Evolutionary conservation across 768 basidiomycete species (phyloP).

Genomic region (Pilatotrama ljubarskyi): DNA sequence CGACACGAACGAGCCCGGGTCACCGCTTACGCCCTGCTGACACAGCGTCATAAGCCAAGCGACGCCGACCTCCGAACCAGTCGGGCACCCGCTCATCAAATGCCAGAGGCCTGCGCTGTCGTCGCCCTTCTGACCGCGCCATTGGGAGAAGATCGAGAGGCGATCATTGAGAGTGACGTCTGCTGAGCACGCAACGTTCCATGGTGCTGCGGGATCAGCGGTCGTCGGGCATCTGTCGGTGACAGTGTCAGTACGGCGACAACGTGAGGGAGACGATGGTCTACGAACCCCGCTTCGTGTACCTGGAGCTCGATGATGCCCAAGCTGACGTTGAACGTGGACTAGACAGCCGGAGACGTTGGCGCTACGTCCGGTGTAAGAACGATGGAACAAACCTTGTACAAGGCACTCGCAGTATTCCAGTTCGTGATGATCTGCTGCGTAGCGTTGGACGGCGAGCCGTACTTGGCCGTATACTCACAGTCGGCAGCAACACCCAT

Average conservation of each 20-base stretch:
- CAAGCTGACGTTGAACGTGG: slow-evolving; percentile 81
- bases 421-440: slow-evolving; percentile 74
- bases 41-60: slow-evolving; percentile 87
- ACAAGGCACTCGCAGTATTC: slow-evolving; percentile 76
- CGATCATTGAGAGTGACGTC: slow-evolving; percentile 62
- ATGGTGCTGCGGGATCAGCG: slow-evolving; percentile 53
- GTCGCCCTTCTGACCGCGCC: slow-evolving; percentile 72
- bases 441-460: slow-evolving; percentile 64
- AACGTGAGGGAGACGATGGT: slow-evolving; percentile 16
- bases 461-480: slow-evolving; percentile 67
- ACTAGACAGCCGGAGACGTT: slow-evolving; percentile 33
- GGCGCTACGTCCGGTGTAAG: not conserved
- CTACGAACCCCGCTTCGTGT: slow-evolving; percentile 49
- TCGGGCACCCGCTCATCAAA: slow-evolving; percentile 81
- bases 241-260: not conserved
- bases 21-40: slow-evolving; percentile 51
- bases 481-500: slow-evolving; percentile 92
- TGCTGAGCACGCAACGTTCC: slow-evolving; percentile 72
- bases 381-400: slow-evolving; percentile 48
- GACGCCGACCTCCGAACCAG: slow-evolving; percentile 82
- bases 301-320: slow-evolving; percentile 81
- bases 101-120: slow-evolving; percentile 87
- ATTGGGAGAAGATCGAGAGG: slow-evolving; percentile 76
- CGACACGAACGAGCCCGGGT: slow-evolving; percentile 54
- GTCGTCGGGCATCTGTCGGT: slow-evolving; percentile 58